phyloP scores from a whole-genome alignment of 352 stramenopile genomes.

The Globisporangium middletonii region DNA sequence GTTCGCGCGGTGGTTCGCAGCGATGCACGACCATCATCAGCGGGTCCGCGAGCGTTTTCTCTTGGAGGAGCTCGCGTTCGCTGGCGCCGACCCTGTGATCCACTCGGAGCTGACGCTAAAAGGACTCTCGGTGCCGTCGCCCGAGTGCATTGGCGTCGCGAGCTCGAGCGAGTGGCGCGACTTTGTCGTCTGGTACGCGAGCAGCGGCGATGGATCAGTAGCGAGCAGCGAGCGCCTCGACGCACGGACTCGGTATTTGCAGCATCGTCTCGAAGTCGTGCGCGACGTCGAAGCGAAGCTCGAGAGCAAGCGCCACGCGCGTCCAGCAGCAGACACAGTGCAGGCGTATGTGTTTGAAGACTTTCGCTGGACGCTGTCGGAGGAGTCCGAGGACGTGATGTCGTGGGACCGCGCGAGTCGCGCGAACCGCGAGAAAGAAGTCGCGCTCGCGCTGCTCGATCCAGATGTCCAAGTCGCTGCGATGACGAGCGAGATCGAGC shows the following conservation, averaged over 20 bases:
- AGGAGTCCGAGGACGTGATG: constrained; percentile 24
- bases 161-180: constrained; percentile 29
- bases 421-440: constrained; percentile 36
- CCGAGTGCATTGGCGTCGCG: constrained; percentile 18
- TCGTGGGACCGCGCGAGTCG: constrained; percentile 37
- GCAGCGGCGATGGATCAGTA: constrained; percentile 12
- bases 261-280: constrained; percentile 24
- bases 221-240: constrained; percentile 26
- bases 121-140: constrained; percentile 21
- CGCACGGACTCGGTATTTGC: constrained; percentile 28
- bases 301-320: constrained; percentile 8
- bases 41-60: constrained; percentile 50
- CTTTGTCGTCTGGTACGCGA: constrained; percentile 56
- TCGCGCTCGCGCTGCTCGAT: constrained; percentile 48
- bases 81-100: constrained; percentile 32
- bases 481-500: constrained; percentile 44
- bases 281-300: constrained; percentile 27
- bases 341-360: constrained; percentile 51
- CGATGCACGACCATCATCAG: constrained; percentile 32
- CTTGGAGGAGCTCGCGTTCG: constrained; percentile 48
- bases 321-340: too few relatives aligned
- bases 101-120: constrained; percentile 27
- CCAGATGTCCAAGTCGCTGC: constrained; percentile 53
- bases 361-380: constrained; percentile 19
- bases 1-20: constrained; percentile 57